phyloP scores from a whole-genome alignment of 176 grass and related monocot genomes.

The Chrysopogon serrulatus region DNA sequence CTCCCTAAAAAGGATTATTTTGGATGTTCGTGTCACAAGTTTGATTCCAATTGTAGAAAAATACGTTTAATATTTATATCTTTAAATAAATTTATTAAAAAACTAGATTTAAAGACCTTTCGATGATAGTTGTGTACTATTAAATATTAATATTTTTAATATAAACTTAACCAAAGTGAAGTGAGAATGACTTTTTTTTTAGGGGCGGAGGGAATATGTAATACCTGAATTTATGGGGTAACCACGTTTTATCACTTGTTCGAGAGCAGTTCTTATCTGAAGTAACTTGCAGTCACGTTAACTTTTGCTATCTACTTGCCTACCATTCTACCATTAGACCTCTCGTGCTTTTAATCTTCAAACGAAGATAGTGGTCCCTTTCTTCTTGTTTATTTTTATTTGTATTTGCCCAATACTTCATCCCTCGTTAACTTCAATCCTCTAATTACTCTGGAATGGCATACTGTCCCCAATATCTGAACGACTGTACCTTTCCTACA shows the following conservation, averaged over 20 bases:
- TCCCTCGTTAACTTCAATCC: neutral
- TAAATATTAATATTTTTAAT: too few species aligned
- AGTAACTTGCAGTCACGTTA: neutral
- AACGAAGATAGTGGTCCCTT: neutral
- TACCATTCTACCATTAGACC: neutral
- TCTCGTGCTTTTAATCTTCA: neutral
- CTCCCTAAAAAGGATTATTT: too few species aligned
- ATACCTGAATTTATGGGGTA: neutral
- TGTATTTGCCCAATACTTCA: neutral
- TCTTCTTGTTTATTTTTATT: neutral
- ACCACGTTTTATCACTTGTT: neutral
- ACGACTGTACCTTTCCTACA: neutral
- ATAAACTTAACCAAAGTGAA: too few species aligned
- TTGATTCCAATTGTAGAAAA: too few species aligned
- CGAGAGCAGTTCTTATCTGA: neutral
- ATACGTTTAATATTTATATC: too few species aligned
- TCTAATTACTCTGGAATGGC: neutral
- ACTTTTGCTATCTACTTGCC: neutral
- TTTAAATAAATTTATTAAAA: too few species aligned
- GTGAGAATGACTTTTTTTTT: too few species aligned
- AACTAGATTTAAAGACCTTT: too few species aligned
- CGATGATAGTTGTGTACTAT: too few species aligned
- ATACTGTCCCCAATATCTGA: neutral
- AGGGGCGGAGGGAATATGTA: too few species aligned
- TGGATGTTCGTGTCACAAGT: too few species aligned